Conservation (phyloP, 106 monocot genomes). For the Apostasia shenzhenica region DNA sequence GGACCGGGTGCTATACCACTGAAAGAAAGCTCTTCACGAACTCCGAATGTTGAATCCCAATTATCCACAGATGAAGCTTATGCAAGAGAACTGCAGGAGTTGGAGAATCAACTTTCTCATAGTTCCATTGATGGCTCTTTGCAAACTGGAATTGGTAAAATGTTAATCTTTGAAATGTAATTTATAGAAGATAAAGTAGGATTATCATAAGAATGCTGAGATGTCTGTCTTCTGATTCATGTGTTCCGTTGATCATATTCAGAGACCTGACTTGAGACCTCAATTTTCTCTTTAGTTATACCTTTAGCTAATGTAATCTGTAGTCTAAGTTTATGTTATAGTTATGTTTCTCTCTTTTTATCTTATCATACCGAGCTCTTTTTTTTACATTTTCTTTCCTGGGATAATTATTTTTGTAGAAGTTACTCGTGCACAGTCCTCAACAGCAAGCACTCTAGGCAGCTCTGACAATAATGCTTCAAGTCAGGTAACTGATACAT, state of each 20-base stretch:
- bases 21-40: slow-evolving; percentile 12
- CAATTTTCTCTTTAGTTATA: too few species aligned
- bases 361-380: not conserved
- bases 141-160: slow-evolving; percentile 26
- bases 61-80: slow-evolving; percentile 47
- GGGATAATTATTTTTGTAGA: slow-evolving; percentile 15
- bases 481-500: slow-evolving; percentile 21
- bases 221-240: too few species aligned
- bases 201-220: too few species aligned
- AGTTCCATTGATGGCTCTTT: slow-evolving; percentile 25
- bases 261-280: too few species aligned
- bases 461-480: slow-evolving; percentile 13
- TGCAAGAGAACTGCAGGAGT: slow-evolving; percentile 50
- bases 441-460: slow-evolving; percentile 13
- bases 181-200: too few species aligned
- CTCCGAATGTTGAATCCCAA: slow-evolving; percentile 17
- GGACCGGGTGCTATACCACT: slow-evolving; percentile 1
- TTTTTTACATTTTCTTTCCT: not conserved
- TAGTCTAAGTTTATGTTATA: too few species aligned
- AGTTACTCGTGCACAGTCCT: slow-evolving; percentile 9
- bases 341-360: too few species aligned
- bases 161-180: not conserved
- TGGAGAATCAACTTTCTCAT: slow-evolving; percentile 35
- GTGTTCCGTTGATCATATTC: too few species aligned
- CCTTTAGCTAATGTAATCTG: too few species aligned